Conservation (phyloP, 495 filamentous ascomycete genomes). For the Trichoderma asperelloides region DNA sequence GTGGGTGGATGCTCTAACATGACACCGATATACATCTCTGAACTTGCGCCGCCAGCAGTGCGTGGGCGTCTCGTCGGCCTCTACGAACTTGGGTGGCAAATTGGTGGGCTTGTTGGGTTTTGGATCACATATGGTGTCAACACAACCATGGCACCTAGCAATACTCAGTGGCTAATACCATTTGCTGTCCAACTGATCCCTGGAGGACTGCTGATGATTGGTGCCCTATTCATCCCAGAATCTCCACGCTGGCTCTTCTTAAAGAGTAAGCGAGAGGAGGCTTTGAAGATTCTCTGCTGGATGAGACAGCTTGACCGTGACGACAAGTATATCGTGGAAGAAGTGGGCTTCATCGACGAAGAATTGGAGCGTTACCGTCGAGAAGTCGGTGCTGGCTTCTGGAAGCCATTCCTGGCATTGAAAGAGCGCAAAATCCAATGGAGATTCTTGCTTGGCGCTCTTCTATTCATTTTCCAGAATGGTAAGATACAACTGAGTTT, state of each 20-base stretch:
- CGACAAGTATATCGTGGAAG: slow-evolving; percentile 59
- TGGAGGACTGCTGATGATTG: slow-evolving; percentile 38
- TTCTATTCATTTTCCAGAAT: slow-evolving; percentile 61
- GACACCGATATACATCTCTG: slow-evolving; percentile 50
- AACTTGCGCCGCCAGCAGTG: slow-evolving; percentile 46
- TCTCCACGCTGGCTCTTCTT: slow-evolving; percentile 56
- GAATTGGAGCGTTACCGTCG: slow-evolving; percentile 47
- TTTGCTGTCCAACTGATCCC: slow-evolving; percentile 52
- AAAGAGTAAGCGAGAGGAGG: slow-evolving; percentile 45
- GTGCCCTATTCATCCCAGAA: slow-evolving; percentile 46
- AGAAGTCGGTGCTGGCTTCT: slow-evolving; percentile 54
- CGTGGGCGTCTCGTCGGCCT: slow-evolving; percentile 51
- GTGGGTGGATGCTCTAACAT: slow-evolving; percentile 44
- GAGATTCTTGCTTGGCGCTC: slow-evolving; percentile 57
- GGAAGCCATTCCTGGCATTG: slow-evolving; percentile 56
- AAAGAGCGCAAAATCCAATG: slow-evolving; percentile 41
- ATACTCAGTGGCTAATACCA: slow-evolving; percentile 47
- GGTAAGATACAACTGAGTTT: not conserved
- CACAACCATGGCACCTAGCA: slow-evolving; percentile 33
- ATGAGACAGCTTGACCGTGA: slow-evolving; percentile 49
- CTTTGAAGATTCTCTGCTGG: slow-evolving; percentile 52
- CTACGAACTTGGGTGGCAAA: slow-evolving; percentile 66
- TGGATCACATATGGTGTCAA: slow-evolving; percentile 57
- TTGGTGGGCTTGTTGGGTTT: slow-evolving; percentile 64
- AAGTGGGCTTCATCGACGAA: slow-evolving; percentile 51